Evolutionary conservation across 371 early-diverging fungal species (phyloP).

Genomic region (Mortierella sp.): DNA sequence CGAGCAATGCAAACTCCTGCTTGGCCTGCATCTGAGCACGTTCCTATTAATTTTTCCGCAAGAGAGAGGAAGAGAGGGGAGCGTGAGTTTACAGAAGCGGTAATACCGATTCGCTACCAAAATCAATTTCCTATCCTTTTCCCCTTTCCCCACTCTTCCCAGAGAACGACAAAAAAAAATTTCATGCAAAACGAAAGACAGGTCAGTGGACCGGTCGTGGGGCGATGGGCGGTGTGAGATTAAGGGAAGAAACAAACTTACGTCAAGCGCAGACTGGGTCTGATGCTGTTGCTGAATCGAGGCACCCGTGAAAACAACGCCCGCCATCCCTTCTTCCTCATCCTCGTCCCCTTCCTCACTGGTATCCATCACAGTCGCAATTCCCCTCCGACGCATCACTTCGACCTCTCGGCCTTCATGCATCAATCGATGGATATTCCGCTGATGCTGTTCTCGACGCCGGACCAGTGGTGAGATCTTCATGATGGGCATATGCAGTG

Average conservation of each 20-base stretch:
- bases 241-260: not conserved
- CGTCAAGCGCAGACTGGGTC: not conserved
- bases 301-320: conserved; percentile 26
- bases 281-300: conserved; percentile 4
- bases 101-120: not conserved
- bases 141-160: not conserved
- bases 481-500: conserved; percentile 55
- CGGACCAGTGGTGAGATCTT: conserved; percentile 42
- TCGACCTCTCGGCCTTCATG: conserved; percentile 44
- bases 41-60: not conserved
- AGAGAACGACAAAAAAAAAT: not conserved
- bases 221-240: not conserved
- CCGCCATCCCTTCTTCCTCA: conserved; percentile 22
- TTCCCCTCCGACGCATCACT: conserved; percentile 34
- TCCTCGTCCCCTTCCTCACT: conserved; percentile 34
- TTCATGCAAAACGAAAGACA: conserved; percentile 8
- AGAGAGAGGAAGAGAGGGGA: not conserved
- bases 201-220: not conserved
- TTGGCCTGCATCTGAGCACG: conserved; percentile 8
- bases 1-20: not conserved
- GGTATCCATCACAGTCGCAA: conserved; percentile 46
- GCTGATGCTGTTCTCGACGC: conserved; percentile 41
- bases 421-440: conserved; percentile 44
- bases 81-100: not conserved
- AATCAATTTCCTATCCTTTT: not conserved